These are phyloP conservation scores for Colletotrichum nymphaeae DNA, from an alignment of 2,329 filamentous ascomycete species.

Conservation along the genomic window DNA sequence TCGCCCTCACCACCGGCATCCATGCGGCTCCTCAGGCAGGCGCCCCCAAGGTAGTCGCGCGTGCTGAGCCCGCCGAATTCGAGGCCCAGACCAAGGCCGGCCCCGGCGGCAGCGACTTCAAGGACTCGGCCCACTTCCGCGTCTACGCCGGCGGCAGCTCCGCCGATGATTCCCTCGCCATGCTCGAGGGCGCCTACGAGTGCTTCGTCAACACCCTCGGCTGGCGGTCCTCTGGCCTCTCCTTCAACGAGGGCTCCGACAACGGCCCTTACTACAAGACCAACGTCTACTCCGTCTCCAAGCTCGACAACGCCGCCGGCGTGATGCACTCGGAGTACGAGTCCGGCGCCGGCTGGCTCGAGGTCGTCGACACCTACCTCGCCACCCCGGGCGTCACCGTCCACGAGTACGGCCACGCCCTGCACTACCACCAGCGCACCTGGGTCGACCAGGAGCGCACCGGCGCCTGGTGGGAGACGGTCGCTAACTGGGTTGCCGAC, in stretches of 20 bases:
- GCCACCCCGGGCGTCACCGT: constrained; percentile 53
- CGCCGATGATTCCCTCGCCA: constrained; percentile 45
- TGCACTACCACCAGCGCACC: constrained; percentile 56
- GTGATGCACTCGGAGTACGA: constrained; percentile 53
- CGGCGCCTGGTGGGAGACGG: constrained; percentile 63
- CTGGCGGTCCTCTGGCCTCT: constrained; percentile 52
- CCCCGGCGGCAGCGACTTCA: constrained; percentile 45
- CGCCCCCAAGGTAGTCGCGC: constrained; percentile 2
- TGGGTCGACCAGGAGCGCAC: constrained; percentile 59
- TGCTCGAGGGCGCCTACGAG: constrained; percentile 58
- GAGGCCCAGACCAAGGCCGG: constrained; percentile 45
- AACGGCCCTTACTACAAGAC: constrained; percentile 57
- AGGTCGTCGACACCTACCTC: constrained; percentile 54
- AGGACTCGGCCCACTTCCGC: constrained; percentile 53
- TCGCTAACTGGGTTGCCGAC: constrained; percentile 62
- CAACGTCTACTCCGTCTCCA: constrained; percentile 56
- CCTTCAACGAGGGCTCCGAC: constrained; percentile 46
- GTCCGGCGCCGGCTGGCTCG: constrained; percentile 54
- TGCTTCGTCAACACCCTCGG: constrained; percentile 52
- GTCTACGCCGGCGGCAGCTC: constrained; percentile 44
- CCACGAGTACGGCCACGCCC: constrained; percentile 61
- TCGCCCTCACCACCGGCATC: constrained; percentile 10
- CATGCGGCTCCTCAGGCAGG: constrained; percentile 25
- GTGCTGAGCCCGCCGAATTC: constrained; percentile 40
- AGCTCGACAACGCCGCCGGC: constrained; percentile 52